Conservation (phyloP, 495 filamentous ascomycete genomes). For the Parathielavia appendiculata region DNA sequence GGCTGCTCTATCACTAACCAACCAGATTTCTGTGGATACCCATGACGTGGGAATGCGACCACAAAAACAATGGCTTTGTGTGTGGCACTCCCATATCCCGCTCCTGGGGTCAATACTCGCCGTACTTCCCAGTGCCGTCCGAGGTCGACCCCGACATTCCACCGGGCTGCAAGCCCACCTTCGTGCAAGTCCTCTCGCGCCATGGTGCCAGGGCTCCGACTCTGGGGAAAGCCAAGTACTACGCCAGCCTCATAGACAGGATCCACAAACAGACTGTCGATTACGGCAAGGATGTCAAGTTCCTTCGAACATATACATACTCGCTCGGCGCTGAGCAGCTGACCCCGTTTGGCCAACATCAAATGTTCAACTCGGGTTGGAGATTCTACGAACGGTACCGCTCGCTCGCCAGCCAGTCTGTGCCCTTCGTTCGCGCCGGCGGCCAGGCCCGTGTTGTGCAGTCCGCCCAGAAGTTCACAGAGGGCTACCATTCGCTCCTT, state of each 20-base stretch:
- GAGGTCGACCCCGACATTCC: slow-evolving; percentile 54
- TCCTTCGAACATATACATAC: slow-evolving; percentile 66
- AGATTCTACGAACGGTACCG: slow-evolving; percentile 69
- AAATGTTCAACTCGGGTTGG: slow-evolving; percentile 69
- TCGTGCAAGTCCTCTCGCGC: slow-evolving; percentile 72
- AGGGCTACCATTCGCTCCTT: slow-evolving; percentile 63
- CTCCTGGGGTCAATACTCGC: slow-evolving; percentile 82
- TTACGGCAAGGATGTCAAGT: slow-evolving; percentile 55
- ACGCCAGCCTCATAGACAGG: slow-evolving; percentile 50
- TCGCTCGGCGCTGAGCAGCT: slow-evolving; percentile 69
- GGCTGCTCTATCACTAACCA: background rate
- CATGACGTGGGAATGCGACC: slow-evolving; percentile 53
- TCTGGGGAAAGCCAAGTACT: slow-evolving; percentile 50
- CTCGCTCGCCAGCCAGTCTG: slow-evolving; percentile 43
- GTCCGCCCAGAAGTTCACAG: slow-evolving; percentile 65
- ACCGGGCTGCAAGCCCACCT: slow-evolving; percentile 61
- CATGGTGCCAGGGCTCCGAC: slow-evolving; percentile 85
- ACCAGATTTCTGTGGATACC: background rate
- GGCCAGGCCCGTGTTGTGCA: slow-evolving; percentile 67
- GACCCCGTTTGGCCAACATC: slow-evolving; percentile 62
- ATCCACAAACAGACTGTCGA: slow-evolving; percentile 55
- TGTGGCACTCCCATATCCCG: slow-evolving; percentile 51
- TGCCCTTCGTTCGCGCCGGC: slow-evolving; percentile 68
- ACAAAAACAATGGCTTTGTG: slow-evolving; percentile 56
- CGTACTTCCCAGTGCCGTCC: slow-evolving; percentile 68